Conservation (phyloP, 2,329 filamentous ascomycete genomes). For the Epichloe elymi region DNA sequence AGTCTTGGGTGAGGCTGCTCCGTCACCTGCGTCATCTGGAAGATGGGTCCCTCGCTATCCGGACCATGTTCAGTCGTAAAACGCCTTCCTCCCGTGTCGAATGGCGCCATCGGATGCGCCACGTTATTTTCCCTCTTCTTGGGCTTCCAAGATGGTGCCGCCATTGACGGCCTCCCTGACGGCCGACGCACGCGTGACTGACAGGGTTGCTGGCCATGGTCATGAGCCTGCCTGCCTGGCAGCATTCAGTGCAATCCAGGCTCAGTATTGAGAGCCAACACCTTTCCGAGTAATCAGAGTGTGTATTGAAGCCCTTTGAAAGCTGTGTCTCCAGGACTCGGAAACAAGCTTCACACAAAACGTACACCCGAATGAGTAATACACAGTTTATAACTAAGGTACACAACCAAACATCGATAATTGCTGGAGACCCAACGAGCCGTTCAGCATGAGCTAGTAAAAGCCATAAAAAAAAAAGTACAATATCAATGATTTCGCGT, state of each 20-base stretch:
- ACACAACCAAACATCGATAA: background rate
- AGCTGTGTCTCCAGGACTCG: background rate
- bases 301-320: too few species aligned
- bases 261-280: too few species aligned
- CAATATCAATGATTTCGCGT: background rate
- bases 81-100: too few species aligned
- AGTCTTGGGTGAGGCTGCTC: too few species aligned
- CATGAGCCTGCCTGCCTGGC: background rate
- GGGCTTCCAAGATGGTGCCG: slow-evolving; percentile 8
- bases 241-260: too few species aligned
- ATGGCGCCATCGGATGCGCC: too few species aligned
- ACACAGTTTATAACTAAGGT: background rate
- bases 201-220: background rate
- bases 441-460: background rate
- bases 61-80: too few species aligned
- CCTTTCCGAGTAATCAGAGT: too few species aligned
- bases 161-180: slow-evolving; percentile 10
- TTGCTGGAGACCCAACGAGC: background rate
- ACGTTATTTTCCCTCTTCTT: too few species aligned
- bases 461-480: background rate
- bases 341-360: background rate
- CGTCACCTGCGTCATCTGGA: too few species aligned
- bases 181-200: background rate
- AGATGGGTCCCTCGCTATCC: too few species aligned
- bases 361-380: background rate